phyloP scores from a whole-genome alignment of 148 eudicot genomes.

The Silene uniflora region DNA sequence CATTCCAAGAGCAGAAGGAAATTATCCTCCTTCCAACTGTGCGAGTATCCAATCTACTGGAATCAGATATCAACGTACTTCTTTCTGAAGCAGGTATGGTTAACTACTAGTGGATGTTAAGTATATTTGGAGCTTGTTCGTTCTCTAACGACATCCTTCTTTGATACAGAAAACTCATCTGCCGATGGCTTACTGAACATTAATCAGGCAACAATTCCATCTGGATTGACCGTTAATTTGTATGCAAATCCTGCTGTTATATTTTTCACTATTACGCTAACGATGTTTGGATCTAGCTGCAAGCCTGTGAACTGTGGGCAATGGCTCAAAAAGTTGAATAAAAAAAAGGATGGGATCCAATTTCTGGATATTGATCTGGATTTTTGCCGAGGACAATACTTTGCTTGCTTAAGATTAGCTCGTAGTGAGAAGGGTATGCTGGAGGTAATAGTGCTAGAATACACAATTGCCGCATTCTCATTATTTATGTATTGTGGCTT shows the following conservation, averaged over 20 bases:
- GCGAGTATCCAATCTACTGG: conserved; percentile 65
- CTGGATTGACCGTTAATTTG: conserved; percentile 60
- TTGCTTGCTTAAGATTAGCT: conserved; percentile 70
- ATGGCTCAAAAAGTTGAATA: conserved; percentile 77
- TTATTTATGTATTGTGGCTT: conserved; percentile 10
- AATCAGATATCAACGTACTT: conserved; percentile 67
- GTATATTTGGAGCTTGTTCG: background rate
- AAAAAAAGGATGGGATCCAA: conserved; percentile 59
- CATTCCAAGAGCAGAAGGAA: conserved; percentile 84
- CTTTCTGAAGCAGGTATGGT: conserved; percentile 68
- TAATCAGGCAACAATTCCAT: conserved; percentile 59
- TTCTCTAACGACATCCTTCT: conserved; percentile 16
- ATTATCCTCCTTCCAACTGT: conserved; percentile 87
- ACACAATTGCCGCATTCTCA: conserved; percentile 5
- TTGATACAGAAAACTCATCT: conserved; percentile 50
- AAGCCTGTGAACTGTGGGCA: conserved; percentile 85
- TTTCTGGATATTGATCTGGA: conserved; percentile 74
- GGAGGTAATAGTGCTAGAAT: conserved; percentile 51
- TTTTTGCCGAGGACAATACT: conserved; percentile 74
- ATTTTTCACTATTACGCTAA: conserved; percentile 60
- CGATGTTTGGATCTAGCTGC: conserved; percentile 65
- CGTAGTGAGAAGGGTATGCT: conserved; percentile 72
- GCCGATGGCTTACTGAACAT: conserved; percentile 33
- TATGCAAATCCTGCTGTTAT: conserved; percentile 80
- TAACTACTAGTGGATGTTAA: background rate